A percentile compares a stretch with the other conserved stretches of the same genome.
Conservation (phyloP, 352 stramenopile species). For the Elongisporangium senticosum region DNA sequence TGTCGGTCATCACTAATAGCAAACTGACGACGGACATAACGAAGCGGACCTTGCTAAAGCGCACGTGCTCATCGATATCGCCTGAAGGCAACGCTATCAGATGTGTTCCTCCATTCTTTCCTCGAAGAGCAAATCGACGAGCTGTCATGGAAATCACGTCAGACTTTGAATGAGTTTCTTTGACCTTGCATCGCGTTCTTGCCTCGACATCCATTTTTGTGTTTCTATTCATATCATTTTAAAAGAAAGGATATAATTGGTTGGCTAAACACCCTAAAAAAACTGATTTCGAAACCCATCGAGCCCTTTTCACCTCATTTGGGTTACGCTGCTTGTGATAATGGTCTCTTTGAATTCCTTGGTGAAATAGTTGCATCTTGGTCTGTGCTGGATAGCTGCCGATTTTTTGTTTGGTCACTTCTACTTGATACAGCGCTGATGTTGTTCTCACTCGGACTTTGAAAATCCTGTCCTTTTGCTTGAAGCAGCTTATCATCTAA, state of each 20-base stretch:
- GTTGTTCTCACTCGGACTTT: not conserved
- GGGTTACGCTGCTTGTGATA: not conserved
- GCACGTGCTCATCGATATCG: constrained; percentile 3
- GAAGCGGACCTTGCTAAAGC: constrained; percentile 2
- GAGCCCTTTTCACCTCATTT: too few relatives aligned
- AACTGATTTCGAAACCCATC: too few relatives aligned
- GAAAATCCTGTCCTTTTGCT: not conserved
- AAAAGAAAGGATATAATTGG: not conserved
- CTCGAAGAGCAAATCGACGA: not conserved
- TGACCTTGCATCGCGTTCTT: not conserved
- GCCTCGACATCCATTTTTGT: not conserved
- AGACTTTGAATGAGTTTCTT: not conserved
- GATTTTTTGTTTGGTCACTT: not conserved
- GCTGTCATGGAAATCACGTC: not conserved
- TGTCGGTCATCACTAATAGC: constrained; percentile 16
- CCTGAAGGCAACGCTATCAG: not conserved
- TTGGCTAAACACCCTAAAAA: not conserved
- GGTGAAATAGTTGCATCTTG: not conserved
- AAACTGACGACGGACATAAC: constrained; percentile 7
- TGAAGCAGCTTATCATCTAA: not conserved
- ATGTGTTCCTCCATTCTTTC: not conserved
- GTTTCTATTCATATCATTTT: not conserved
- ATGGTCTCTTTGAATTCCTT: not conserved
- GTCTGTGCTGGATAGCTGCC: not conserved
- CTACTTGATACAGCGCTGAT: not conserved